Percentiles rank a stretch among this genome's conserved stretches.
Conservation (phyloP, 2,329 filamentous ascomycete genomes). For the Colletotrichum sp. region DNA sequence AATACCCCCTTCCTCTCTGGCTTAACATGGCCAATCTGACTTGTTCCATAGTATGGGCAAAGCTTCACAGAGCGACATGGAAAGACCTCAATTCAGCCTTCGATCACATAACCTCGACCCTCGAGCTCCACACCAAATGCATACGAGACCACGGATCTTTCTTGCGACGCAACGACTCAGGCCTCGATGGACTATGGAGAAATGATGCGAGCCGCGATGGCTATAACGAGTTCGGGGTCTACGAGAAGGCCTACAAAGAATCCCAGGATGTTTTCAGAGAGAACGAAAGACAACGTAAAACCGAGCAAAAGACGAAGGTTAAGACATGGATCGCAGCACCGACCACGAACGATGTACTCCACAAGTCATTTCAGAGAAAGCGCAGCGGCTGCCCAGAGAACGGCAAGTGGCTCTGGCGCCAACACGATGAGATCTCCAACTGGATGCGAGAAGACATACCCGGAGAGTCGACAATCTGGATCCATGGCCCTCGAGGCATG, state of each 20-base stretch:
- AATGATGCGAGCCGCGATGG: no score
- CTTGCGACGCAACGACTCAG: background rate
- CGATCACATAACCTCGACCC: background rate
- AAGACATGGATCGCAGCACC: background rate
- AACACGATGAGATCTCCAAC: conserved; percentile 1
- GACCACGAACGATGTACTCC: background rate
- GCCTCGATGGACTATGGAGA: background rate
- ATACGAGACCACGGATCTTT: background rate
- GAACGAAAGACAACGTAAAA: background rate
- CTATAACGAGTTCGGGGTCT: background rate
- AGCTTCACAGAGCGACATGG: conserved; percentile 10
- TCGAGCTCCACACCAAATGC: background rate
- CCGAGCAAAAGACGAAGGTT: background rate
- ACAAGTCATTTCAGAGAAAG: background rate
- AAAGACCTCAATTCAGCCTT: conserved; percentile 1
- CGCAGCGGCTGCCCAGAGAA: background rate
- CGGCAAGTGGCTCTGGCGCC: conserved; percentile 5
- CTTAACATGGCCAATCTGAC: background rate
- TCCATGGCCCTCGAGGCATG: conserved; percentile 35
- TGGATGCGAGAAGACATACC: conserved; percentile 20
- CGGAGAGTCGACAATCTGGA: conserved; percentile 31
- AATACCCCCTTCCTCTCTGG: background rate
- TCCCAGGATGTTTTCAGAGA: background rate
- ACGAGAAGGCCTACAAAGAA: background rate
- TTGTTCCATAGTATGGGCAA: background rate